Evolutionary conservation across 495 filamentous ascomycete genomes (phyloP).

Genomic region (Xylaria sp.): DNA sequence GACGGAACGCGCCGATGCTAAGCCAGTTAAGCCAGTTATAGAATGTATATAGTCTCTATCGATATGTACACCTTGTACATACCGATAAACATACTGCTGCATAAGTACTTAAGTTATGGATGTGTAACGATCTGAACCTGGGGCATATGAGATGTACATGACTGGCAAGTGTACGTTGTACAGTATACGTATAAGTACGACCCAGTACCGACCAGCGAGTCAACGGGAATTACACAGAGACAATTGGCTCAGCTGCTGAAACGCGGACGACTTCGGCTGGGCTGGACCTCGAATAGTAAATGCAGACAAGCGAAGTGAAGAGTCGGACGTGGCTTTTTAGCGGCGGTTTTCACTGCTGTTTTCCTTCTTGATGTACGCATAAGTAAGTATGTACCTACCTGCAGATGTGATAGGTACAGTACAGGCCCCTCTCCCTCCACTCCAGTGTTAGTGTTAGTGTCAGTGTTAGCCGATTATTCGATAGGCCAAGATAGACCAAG

Average conservation of each 20-base stretch:
- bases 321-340: background rate
- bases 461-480: background rate
- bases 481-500: too few species aligned
- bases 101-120: too few species aligned
- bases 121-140: background rate
- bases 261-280: background rate
- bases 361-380: too few species aligned
- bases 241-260: constrained; percentile 7
- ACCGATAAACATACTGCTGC: background rate
- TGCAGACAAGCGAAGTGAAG: constrained; percentile 7
- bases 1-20: background rate
- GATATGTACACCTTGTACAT: background rate
- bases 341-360: background rate
- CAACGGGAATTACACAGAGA: background rate
- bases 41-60: too few species aligned
- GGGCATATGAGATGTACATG: too few species aligned
- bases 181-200: too few species aligned
- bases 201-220: constrained; percentile 12
- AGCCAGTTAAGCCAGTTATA: too few species aligned
- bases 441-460: too few species aligned
- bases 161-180: background rate
- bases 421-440: too few species aligned
- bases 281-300: constrained; percentile 9
- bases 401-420: too few species aligned
- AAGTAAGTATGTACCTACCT: too few species aligned